Percentiles rank a stretch among this genome's conserved stretches.
phyloP scores from a whole-genome alignment of 768 basidiomycete species.

The Brasilioporus rufonigricans region DNA sequence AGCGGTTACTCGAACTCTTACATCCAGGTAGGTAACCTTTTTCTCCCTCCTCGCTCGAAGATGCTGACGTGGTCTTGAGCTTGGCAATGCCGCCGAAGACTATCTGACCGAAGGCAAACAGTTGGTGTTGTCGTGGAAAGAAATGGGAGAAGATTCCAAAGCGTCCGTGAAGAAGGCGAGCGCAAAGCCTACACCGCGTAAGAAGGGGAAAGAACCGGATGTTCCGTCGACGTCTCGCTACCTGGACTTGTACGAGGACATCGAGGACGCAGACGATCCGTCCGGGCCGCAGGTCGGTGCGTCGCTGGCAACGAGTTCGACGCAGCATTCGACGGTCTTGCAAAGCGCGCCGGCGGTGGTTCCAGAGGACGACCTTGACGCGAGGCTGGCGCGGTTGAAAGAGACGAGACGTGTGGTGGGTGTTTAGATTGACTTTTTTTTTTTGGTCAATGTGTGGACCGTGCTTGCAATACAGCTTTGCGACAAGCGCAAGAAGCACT shows the following conservation, averaged over 20 bases:
- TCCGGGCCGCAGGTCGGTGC: conserved; percentile 16
- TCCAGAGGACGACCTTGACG: conserved; percentile 11
- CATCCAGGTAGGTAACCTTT: conserved; percentile 40
- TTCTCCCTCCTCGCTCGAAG: not conserved
- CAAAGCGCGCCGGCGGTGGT: not conserved
- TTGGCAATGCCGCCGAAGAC: conserved; percentile 19
- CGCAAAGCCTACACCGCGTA: conserved; percentile 6
- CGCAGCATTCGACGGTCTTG: not conserved
- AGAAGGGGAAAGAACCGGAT: conserved; percentile 24
- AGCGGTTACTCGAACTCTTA: conserved; percentile 53
- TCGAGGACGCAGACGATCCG: conserved; percentile 25
- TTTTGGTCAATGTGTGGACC: not conserved
- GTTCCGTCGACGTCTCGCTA: not conserved
- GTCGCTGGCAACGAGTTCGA: conserved; percentile 3
- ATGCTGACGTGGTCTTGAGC: conserved; percentile 10
- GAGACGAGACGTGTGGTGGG: conserved; percentile 22
- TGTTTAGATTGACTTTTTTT: not conserved
- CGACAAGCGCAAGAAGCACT: not conserved
- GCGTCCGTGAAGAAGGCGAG: conserved; percentile 7
- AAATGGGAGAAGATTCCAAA: conserved; percentile 13
- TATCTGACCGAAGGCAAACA: conserved; percentile 19
- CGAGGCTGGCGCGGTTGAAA: conserved; percentile 16
- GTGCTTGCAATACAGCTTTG: conserved; percentile 17
- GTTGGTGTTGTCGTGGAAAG: conserved; percentile 28
- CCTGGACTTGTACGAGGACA: conserved; percentile 28